Evolutionary conservation across 176 grass and related monocot species (phyloP).

Genomic region (Poa pratensis): DNA sequence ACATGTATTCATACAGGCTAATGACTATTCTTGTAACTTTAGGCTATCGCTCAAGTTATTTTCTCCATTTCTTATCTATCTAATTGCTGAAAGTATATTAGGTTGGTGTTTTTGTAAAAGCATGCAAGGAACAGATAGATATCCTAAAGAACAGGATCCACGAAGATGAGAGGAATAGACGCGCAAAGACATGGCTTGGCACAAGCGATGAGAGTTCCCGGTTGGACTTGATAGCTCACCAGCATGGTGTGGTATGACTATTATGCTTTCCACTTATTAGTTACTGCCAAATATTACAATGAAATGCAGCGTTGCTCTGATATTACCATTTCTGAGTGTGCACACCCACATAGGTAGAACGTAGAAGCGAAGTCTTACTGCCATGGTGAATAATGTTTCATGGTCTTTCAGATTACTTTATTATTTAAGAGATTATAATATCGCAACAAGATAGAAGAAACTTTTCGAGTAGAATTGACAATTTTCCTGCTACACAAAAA

Average conservation of each 20-base stretch:
- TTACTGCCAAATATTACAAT: conserved; percentile 3
- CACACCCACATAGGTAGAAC: background rate
- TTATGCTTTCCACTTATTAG: conserved; percentile 36
- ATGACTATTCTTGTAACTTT: background rate
- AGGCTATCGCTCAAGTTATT: background rate
- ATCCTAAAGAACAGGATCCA: conserved; percentile 88
- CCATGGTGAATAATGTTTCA: background rate
- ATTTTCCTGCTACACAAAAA: background rate
- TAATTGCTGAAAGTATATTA: conserved; percentile 50
- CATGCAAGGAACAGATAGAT: conserved; percentile 98
- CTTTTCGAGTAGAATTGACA: background rate
- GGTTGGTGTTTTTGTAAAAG: conserved; percentile 90
- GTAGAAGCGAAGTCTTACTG: background rate
- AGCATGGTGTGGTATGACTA: conserved; percentile 89
- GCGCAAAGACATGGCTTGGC: conserved; percentile 70
- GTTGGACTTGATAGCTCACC: conserved; percentile 93
- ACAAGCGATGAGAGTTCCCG: conserved; percentile 62
- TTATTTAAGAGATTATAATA: conserved; percentile 5
- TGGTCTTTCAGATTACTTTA: background rate
- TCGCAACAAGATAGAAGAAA: background rate
- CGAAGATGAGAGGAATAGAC: conserved; percentile 65
- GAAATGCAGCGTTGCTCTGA: background rate
- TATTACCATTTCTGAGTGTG: background rate
- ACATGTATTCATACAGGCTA: conserved; percentile 10
- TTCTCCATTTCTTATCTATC: conserved; percentile 19